These are phyloP conservation scores for Rhodosporidiobolus odoratus DNA, from an alignment of 768 basidiomycete genomes.

Conservation along the genomic window DNA sequence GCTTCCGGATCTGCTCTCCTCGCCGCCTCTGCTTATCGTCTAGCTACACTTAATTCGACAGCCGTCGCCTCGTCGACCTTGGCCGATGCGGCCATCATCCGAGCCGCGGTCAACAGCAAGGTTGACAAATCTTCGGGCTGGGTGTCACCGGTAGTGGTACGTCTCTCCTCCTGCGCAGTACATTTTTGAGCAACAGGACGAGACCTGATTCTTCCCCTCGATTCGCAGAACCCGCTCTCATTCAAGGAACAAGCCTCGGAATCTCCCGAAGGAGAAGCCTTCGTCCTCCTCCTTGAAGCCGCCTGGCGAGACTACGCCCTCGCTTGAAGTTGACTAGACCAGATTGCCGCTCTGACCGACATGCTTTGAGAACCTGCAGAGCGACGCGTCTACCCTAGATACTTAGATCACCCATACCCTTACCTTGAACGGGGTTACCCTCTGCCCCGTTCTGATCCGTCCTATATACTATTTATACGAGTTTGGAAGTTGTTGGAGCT, in stretches of 20 bases:
- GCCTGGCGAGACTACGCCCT: constrained; percentile 66
- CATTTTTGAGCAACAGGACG: no score
- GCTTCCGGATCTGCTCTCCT: constrained; percentile 68
- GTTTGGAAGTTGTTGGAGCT: no score
- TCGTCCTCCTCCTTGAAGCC: constrained; percentile 67
- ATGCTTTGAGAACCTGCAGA: no score
- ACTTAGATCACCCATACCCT: no score
- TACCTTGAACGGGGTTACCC: no score
- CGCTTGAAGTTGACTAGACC: no score
- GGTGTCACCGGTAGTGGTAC: constrained; percentile 32
- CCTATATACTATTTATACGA: no score
- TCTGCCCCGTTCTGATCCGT: no score
- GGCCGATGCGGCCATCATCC: constrained; percentile 33
- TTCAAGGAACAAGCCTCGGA: constrained; percentile 53
- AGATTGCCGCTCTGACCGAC: no score
- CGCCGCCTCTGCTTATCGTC: constrained; percentile 68
- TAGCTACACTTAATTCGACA: constrained; percentile 53
- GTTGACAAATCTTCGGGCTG: constrained; percentile 10
- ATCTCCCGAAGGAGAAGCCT: constrained; percentile 74
- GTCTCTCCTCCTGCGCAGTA: background rate
- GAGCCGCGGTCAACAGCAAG: constrained; percentile 45
- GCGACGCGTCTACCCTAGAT: no score
- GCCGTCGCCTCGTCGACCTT: constrained; percentile 35
- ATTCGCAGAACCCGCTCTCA: constrained; percentile 64
- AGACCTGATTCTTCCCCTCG: constrained; percentile 38